Evolutionary conservation across 129 eudicot species (phyloP).

Genomic region (Scalesia atractyloides): DNA sequence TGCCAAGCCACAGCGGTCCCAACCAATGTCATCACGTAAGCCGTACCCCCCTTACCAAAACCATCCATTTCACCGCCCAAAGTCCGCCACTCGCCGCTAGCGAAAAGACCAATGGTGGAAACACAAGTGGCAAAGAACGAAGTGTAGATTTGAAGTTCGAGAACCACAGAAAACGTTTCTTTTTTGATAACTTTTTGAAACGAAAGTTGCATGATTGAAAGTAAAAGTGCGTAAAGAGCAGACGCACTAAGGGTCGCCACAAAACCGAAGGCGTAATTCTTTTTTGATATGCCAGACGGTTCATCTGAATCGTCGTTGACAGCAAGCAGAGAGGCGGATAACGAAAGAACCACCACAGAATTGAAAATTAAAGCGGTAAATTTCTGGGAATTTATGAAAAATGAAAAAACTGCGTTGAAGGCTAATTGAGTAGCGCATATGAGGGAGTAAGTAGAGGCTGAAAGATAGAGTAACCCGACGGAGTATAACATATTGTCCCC

Average conservation of each 20-base stretch:
- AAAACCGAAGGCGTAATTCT: slow-evolving; percentile 61
- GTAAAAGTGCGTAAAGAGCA: slow-evolving; percentile 68
- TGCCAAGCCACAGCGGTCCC: slow-evolving; percentile 96
- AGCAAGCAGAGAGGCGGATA: slow-evolving; percentile 82
- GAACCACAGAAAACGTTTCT: slow-evolving; percentile 74
- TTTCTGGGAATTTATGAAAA: slow-evolving; percentile 76
- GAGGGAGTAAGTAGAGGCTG: slow-evolving; percentile 94
- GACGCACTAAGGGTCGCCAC: slow-evolving; percentile 67
- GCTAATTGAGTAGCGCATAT: slow-evolving; percentile 86
- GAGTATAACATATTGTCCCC: slow-evolving; percentile 91
- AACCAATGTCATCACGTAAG: slow-evolving; percentile 75
- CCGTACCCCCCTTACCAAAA: slow-evolving; percentile 50
- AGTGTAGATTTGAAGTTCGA: slow-evolving; percentile 80
- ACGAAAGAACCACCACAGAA: slow-evolving; percentile 68
- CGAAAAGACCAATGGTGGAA: slow-evolving; percentile 68
- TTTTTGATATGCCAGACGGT: slow-evolving; percentile 58
- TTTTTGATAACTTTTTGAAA: slow-evolving; percentile 64
- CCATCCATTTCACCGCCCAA: slow-evolving; percentile 61
- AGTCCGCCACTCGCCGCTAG: slow-evolving; percentile 90
- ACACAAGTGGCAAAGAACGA: slow-evolving; percentile 72
- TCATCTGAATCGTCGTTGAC: slow-evolving; percentile 62
- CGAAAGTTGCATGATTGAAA: slow-evolving; percentile 76
- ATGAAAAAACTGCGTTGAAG: slow-evolving; percentile 77
- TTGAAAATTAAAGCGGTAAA: slow-evolving; percentile 74
- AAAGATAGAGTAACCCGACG: slow-evolving; percentile 69